These are phyloP conservation scores for Mycena indigotica DNA, from an alignment of 768 basidiomycete genomes.

Conservation along the genomic window DNA sequence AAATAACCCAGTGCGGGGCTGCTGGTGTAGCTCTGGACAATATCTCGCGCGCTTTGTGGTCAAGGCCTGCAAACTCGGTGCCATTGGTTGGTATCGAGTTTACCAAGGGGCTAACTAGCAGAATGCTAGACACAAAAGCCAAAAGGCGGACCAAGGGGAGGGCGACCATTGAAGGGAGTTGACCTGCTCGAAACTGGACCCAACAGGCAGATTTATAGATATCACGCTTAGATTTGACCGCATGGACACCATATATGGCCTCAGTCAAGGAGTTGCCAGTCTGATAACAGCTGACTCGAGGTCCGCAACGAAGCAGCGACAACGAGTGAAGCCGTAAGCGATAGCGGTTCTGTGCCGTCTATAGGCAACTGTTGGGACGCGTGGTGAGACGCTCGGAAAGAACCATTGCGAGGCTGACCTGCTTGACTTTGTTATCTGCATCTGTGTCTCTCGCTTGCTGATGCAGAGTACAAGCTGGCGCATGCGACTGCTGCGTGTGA, in stretches of 20 bases:
- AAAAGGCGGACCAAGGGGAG: slow-evolving; percentile 8
- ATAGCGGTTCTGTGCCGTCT: too few relatives aligned
- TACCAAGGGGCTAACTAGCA: not conserved
- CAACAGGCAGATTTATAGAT: not conserved
- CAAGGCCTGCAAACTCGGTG: slow-evolving; percentile 31
- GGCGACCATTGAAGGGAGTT: slow-evolving; percentile 8
- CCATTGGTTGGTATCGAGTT: slow-evolving; percentile 22
- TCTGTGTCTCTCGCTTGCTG: too few relatives aligned
- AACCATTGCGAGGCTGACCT: too few relatives aligned
- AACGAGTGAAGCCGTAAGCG: too few relatives aligned
- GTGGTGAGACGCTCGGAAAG: too few relatives aligned
- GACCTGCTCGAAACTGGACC: not conserved
- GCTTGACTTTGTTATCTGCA: too few relatives aligned
- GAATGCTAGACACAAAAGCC: slow-evolving; percentile 4
- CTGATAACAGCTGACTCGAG: not conserved
- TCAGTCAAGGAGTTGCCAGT: not conserved
- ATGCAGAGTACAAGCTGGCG: too few relatives aligned
- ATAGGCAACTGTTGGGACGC: too few relatives aligned
- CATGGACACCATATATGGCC: not conserved
- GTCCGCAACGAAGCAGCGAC: not conserved
- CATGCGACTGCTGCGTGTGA: too few relatives aligned
- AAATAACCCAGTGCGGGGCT: slow-evolving; percentile 55
- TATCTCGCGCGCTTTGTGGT: slow-evolving; percentile 34
- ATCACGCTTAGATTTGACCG: not conserved
- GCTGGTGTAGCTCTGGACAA: slow-evolving; percentile 41